Conservation (phyloP, 2,329 filamentous ascomycete species). For the Pyricularia sp. region DNA sequence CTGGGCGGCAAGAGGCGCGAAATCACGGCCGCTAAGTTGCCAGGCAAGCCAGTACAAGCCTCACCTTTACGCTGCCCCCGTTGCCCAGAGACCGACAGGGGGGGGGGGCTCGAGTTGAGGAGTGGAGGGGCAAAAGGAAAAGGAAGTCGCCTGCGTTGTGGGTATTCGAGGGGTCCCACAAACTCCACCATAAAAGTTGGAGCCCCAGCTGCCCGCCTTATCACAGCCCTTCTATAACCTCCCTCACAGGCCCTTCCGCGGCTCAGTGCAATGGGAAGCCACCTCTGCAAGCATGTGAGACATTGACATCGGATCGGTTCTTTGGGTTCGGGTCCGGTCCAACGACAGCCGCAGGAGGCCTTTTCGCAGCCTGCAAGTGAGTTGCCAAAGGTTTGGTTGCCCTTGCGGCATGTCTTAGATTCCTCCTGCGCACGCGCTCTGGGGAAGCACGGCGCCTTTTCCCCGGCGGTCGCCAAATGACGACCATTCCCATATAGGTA, state of each 20-base stretch:
- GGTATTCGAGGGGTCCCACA: neutral
- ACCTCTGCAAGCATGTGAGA: neutral
- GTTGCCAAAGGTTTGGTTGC: neutral
- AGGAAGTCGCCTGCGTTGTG: neutral
- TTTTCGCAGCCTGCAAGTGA: neutral
- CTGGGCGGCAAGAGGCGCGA: neutral
- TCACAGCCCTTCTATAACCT: neutral
- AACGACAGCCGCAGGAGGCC: constrained; percentile 2
- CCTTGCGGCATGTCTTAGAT: constrained; percentile 4
- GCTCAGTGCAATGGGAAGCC: neutral
- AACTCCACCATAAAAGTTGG: neutral
- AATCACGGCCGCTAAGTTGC: neutral
- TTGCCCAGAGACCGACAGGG: neutral
- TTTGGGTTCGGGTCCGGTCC: neutral
- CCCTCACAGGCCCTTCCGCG: neutral
- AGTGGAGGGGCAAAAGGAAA: neutral
- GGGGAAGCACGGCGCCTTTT: neutral
- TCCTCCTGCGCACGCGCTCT: neutral
- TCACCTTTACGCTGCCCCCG: neutral
- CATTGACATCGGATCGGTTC: constrained; percentile 1
- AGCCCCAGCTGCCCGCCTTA: neutral
- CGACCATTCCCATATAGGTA: neutral
- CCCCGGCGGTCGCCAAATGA: neutral
- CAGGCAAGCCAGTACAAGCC: neutral
- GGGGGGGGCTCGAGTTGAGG: neutral